Conservation (phyloP, 306 rosid genomes). For the Cercis canadensis region DNA sequence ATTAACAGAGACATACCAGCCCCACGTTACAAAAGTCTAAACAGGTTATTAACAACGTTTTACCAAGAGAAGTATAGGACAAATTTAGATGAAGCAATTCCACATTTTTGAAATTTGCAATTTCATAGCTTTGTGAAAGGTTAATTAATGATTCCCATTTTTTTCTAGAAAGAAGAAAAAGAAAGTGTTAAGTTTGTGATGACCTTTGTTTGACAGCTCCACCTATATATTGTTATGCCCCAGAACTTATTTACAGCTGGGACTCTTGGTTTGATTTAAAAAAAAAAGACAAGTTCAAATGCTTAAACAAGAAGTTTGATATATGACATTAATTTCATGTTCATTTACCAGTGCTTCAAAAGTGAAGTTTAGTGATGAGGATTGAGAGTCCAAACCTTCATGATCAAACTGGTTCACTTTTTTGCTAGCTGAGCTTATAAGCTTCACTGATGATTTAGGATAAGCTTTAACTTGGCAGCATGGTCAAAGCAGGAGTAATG, state of each 20-base stretch:
- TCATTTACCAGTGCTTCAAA: constrained; percentile 4
- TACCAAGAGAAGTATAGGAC: constrained; percentile 18
- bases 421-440: constrained; percentile 12
- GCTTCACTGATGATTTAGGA: background rate
- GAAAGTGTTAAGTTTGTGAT: background rate
- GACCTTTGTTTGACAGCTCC: constrained; percentile 32
- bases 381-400: background rate
- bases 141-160: constrained; percentile 8
- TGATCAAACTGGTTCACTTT: background rate
- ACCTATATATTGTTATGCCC: constrained; percentile 20
- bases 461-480: constrained; percentile 14
- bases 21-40: constrained; percentile 42
- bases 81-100: constrained; percentile 23
- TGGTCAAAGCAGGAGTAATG: constrained; percentile 28
- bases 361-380: constrained; percentile 22
- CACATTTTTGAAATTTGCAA: background rate
- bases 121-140: constrained; percentile 28
- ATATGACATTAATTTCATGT: background rate
- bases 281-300: constrained; percentile 23
- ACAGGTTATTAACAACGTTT: constrained; percentile 29
- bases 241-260: constrained; percentile 20
- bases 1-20: constrained; percentile 45
- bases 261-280: constrained; percentile 13
- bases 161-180: background rate
- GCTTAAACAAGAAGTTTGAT: background rate